Percentiles rank a stretch among this genome's conserved stretches.
Conservation (phyloP, 129 eudicot genomes). For the Tanacetum coccineum region DNA sequence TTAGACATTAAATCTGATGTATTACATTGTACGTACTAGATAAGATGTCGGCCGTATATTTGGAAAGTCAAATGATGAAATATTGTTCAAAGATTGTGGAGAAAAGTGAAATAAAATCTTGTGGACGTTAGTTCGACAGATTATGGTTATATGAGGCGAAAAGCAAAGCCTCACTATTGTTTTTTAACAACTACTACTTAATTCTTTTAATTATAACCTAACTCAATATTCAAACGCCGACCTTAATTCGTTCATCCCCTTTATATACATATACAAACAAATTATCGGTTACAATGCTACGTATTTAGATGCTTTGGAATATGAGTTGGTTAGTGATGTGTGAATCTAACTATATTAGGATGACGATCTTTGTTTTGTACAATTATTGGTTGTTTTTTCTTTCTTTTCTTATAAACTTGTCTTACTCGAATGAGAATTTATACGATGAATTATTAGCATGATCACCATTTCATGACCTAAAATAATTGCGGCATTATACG, state of each 20-base stretch:
- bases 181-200: neutral
- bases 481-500: no score
- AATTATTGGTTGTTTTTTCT: no score
- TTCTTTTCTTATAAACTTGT: no score
- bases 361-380: neutral
- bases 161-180: constrained; percentile 28
- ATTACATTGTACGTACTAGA: neutral
- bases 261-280: constrained; percentile 19
- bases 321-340: constrained; percentile 1
- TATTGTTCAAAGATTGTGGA: constrained; percentile 16
- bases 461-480: no score
- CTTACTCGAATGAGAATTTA: no score
- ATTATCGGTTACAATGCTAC: constrained; percentile 24
- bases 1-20: no score
- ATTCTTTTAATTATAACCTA: neutral
- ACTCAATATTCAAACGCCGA: constrained; percentile 4
- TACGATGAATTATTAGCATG: no score
- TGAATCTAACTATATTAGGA: neutral
- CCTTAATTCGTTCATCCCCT: constrained; percentile 11
- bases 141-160: constrained; percentile 13
- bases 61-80: constrained; percentile 28
- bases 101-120: constrained; percentile 32
- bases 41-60: constrained; percentile 26
- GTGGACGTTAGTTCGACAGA: constrained; percentile 24
- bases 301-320: constrained; percentile 2